phyloP scores from a whole-genome alignment of 768 basidiomycete species.

The Boletus edulis region DNA sequence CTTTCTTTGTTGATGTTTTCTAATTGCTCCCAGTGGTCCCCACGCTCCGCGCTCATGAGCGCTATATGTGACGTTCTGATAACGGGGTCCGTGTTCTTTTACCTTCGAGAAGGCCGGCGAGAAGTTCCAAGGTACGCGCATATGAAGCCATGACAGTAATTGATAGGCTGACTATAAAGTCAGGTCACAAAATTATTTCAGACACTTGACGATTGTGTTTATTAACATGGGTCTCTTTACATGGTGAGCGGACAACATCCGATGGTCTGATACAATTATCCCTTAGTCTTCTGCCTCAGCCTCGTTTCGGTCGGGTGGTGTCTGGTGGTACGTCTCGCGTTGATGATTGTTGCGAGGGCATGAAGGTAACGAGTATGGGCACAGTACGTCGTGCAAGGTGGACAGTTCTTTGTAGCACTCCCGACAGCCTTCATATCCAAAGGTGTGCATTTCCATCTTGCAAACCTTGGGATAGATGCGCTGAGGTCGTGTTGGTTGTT shows the following conservation, averaged over 20 bases:
- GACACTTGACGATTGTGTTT: slow-evolving; percentile 13
- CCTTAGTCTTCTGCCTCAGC: background rate
- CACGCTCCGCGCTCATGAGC: slow-evolving; percentile 27
- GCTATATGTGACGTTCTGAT: slow-evolving; percentile 15
- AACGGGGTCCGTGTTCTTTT: slow-evolving; percentile 21
- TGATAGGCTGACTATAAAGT: background rate
- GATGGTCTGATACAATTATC: background rate
- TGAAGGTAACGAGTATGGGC: background rate
- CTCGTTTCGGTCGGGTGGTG: slow-evolving; percentile 9
- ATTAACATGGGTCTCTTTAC: slow-evolving; percentile 15
- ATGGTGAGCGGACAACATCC: background rate
- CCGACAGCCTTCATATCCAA: slow-evolving; percentile 4
- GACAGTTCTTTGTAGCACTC: background rate
- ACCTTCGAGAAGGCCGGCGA: slow-evolving; percentile 15
- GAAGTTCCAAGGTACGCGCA: slow-evolving; percentile 5
- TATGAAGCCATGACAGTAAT: too few relatives aligned
- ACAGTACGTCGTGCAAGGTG: background rate
- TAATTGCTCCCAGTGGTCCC: slow-evolving; percentile 11
- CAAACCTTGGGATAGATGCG: background rate
- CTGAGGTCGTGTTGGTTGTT: background rate
- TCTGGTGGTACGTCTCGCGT: background rate
- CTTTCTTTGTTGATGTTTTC: background rate
- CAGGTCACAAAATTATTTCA: slow-evolving; percentile 7
- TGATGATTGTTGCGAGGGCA: background rate
- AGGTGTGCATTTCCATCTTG: background rate